Percentiles rank a stretch among this genome's conserved stretches.
phyloP scores from a whole-genome alignment of 176 grass and related monocot genomes.

The Poa pratensis region DNA sequence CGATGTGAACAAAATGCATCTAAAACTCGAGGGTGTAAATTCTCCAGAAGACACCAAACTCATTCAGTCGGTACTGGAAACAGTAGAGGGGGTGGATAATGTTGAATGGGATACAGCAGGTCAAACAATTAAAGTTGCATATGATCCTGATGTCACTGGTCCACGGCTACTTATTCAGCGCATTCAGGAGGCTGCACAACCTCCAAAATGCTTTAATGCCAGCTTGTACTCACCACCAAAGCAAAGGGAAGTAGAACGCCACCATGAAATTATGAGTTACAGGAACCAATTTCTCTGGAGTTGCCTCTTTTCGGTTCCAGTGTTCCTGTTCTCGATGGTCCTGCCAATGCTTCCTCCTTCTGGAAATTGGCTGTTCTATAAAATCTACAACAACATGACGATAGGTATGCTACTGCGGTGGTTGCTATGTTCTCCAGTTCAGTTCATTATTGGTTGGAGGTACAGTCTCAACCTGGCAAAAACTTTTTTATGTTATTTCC shows the following conservation, averaged over 20 bases:
- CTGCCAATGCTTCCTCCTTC: conserved; percentile 79
- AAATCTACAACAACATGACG: conserved; percentile 80
- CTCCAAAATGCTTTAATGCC: conserved; percentile 64
- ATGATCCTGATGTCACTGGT: conserved; percentile 91
- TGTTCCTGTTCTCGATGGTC: conserved; percentile 89
- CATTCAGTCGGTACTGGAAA: conserved; percentile 74
- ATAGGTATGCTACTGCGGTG: conserved; percentile 89
- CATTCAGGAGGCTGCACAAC: conserved; percentile 65
- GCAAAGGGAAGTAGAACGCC: conserved; percentile 69
- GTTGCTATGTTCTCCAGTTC: conserved; percentile 89
- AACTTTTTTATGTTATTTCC: conserved; percentile 14
- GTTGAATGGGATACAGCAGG: conserved; percentile 66
- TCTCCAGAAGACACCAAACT: conserved; percentile 68
- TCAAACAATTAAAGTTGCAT: conserved; percentile 71
- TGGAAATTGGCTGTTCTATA: conserved; percentile 73
- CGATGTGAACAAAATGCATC: conserved; percentile 86
- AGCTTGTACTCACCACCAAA: conserved; percentile 70
- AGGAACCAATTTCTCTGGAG: conserved; percentile 93
- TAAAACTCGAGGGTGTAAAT: conserved; percentile 78
- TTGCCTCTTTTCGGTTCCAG: conserved; percentile 84
- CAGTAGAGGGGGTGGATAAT: conserved; percentile 66
- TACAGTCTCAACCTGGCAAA: conserved; percentile 47
- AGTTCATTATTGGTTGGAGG: conserved; percentile 99
- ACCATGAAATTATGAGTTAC: conserved; percentile 75
- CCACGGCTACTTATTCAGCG: conserved; percentile 81